phyloP scores from a whole-genome alignment of 495 filamentous ascomycete genomes.

The Neurospora sp. region DNA sequence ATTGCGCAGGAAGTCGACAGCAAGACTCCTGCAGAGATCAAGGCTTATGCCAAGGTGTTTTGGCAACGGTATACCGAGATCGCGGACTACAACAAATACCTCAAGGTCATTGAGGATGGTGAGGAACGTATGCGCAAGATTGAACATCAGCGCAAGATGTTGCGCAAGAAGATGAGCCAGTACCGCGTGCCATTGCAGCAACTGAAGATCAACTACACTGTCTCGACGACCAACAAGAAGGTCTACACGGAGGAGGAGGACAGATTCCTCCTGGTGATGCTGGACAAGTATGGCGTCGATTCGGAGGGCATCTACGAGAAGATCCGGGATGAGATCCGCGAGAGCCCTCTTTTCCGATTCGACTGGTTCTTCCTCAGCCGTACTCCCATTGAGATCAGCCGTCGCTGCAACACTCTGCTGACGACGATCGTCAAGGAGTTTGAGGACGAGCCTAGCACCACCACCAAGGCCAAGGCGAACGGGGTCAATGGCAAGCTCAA shows the following conservation, averaged over 20 bases:
- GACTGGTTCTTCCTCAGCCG: conserved; percentile 98
- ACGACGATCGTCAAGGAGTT: conserved; percentile 92
- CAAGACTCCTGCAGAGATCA: conserved; percentile 76
- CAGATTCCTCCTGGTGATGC: conserved; percentile 84
- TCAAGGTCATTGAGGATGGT: conserved; percentile 79
- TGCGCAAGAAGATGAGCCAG: conserved; percentile 87
- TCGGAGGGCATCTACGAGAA: conserved; percentile 74
- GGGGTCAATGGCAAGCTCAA: conserved; percentile 63
- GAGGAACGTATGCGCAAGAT: conserved; percentile 83
- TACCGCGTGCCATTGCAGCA: conserved; percentile 96
- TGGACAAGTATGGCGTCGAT: conserved; percentile 84
- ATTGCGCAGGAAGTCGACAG: conserved; percentile 88
- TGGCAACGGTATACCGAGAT: conserved; percentile 90
- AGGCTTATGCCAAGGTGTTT: conserved; percentile 85
- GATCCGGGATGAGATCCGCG: conserved; percentile 85
- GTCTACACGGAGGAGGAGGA: conserved; percentile 99
- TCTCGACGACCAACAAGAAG: conserved; percentile 99
- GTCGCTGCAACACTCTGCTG: conserved; percentile 86
- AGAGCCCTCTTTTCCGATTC: conserved; percentile 91
- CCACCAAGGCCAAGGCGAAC: conserved; percentile 43
- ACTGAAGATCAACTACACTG: conserved; percentile 96
- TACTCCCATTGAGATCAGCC: conserved; percentile 83
- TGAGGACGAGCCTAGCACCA: conserved; percentile 40
- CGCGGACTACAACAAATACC: conserved; percentile 73
- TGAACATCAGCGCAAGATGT: conserved; percentile 86